Conservation (phyloP, 2,329 filamentous ascomycete genomes). For the Beauveria pseudobassiana region DNA sequence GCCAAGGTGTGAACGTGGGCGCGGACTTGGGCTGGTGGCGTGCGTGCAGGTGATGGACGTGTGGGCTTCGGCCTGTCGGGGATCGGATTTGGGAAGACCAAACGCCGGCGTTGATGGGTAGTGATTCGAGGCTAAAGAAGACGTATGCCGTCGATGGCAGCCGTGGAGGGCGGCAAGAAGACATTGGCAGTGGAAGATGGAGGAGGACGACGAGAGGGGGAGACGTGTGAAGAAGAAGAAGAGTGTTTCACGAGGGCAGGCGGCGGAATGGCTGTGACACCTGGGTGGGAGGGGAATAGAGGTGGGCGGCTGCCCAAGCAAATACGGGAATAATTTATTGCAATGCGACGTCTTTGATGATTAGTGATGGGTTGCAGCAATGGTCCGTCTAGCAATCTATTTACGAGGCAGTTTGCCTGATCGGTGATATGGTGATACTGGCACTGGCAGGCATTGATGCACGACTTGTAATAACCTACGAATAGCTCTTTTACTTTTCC, state of each 20-base stretch:
- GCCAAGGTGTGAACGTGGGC: not conserved
- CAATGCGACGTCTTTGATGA: not conserved
- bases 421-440: too few species aligned
- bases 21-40: not conserved
- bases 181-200: not conserved
- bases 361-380: not conserved
- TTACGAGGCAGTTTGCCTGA: too few species aligned
- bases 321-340: not conserved
- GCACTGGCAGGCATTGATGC: too few species aligned
- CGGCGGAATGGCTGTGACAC: not conserved
- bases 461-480: too few species aligned
- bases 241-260: constrained; percentile 5
- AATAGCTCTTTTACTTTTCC: too few species aligned
- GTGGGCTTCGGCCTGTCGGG: constrained; percentile 3
- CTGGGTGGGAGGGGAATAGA: not conserved
- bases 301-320: not conserved
- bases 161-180: not conserved
- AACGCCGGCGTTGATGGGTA: not conserved
- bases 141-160: not conserved
- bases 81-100: not conserved
- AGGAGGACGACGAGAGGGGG: not conserved
- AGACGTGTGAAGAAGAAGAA: not conserved
- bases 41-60: not conserved
- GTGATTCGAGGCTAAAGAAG: not conserved
- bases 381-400: not conserved